Conservation (phyloP, 306 rosid genomes). For the Vigna reflexopilosa region DNA sequence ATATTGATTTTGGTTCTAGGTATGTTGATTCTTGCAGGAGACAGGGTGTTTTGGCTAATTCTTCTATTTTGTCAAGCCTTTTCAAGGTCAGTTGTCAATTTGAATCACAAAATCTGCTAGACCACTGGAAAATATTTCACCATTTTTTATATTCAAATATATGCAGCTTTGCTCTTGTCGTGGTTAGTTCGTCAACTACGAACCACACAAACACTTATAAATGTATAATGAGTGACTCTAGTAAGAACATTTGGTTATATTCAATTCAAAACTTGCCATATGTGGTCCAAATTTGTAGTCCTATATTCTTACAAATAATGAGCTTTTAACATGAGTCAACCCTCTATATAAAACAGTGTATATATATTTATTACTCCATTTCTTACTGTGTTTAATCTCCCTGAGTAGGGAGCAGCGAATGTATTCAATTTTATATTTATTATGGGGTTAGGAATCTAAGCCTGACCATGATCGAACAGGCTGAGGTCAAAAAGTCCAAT, state of each 20-base stretch:
- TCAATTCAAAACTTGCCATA: too few relatives aligned
- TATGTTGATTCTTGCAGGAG: conserved; percentile 70
- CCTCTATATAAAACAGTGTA: not conserved
- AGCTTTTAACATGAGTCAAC: not conserved
- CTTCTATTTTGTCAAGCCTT: conserved; percentile 63
- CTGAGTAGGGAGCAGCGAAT: not conserved
- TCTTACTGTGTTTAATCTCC: conserved; percentile 7
- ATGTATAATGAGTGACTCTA: not conserved
- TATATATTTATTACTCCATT: not conserved
- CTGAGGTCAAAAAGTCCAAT: conserved; percentile 58
- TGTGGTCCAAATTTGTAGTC: not conserved
- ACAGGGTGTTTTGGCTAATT: conserved; percentile 65
- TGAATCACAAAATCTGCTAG: conserved; percentile 17
- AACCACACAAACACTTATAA: not conserved
- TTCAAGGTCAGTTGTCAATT: conserved; percentile 64
- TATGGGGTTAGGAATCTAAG: conserved; percentile 40
- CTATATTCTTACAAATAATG: not conserved
- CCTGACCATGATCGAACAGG: conserved; percentile 52
- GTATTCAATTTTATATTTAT: conserved; percentile 33
- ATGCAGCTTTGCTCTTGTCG: conserved; percentile 21
- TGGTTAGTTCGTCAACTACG: not conserved
- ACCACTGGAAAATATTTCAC: not conserved
- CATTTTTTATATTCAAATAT: conserved; percentile 32
- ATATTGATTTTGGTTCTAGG: conserved; percentile 54
- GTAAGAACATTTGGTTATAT: not conserved